Evolutionary conservation across 768 basidiomycete species (phyloP), one percentile per base, ranked within the genome.

Genomic region (Lyophyllum decastes): DNA sequence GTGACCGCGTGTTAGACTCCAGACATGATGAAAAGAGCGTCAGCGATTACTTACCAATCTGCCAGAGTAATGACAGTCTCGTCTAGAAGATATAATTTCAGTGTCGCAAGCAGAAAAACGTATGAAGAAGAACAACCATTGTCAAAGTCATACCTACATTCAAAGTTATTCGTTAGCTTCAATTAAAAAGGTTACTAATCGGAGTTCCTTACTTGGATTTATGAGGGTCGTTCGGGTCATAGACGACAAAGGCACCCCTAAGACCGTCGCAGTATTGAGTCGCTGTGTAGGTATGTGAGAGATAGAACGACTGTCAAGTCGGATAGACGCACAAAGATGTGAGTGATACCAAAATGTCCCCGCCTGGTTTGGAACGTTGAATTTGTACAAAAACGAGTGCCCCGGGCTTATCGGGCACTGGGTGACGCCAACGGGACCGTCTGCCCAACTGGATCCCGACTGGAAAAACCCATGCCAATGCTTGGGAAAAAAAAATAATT

Each of bases 401-500:
- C 68, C 70, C 38, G 72, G 61, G 7, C 73, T 59, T 26, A 82
- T 76, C 8, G 79, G 81, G 54, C 78, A 80, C 57, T 79, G 78
- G 8, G 61, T 75, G 1, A 74, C 75, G 63, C 75, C 57, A 60
- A 69, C 68, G 7, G 73, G 64, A 9, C 80, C 81, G 49, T 82
- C 81, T 1, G 72, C 76, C 69, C 72, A 76, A 51, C 64, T 72
- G 1, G 74, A 69, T 10, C 70, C 64, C 4, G 65, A 57, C 61
- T 77, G 74, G 57, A 75, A 73, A 16, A 79, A 50, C 14, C 80
- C 78, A 55, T 79, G 76, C 77, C 77, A 79, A 55, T 78, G 78
- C 83, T 85, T n/a, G n/a, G 35, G 11, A 38, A 17, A 4, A 12
- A 12, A 11, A 38, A 30, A 38, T 4, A 38, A 12, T 38, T 16